These are phyloP conservation scores for Tremella yokohamensis DNA, from an alignment of 768 basidiomycete species.

Conservation along the genomic window DNA sequence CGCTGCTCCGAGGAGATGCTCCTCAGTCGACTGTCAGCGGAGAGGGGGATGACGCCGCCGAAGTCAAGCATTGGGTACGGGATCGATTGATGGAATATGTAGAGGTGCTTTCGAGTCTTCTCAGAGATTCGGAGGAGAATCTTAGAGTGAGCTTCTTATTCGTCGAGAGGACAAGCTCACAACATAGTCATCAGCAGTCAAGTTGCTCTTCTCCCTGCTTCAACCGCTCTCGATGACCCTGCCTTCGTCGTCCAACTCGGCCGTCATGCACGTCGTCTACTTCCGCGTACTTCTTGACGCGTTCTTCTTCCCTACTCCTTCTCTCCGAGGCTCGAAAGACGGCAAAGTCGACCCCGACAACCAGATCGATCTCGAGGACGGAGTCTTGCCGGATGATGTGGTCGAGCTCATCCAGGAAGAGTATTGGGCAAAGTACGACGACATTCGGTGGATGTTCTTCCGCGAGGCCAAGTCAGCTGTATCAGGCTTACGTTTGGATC, in stretches of 20 bases:
- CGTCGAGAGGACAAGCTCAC: background rate
- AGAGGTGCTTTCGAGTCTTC: conserved; percentile 63
- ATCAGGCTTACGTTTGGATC: background rate
- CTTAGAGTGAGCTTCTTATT: conserved; percentile 60
- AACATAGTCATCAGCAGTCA: conserved; percentile 38
- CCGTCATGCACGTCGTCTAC: conserved; percentile 39
- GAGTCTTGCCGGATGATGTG: conserved; percentile 42
- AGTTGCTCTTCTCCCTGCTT: conserved; percentile 33
- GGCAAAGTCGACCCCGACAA: conserved; percentile 31
- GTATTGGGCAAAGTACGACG: conserved; percentile 49
- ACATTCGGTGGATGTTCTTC: conserved; percentile 50
- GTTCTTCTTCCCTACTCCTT: conserved; percentile 27
- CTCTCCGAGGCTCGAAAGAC: conserved; percentile 35
- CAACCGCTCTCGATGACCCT: conserved; percentile 31
- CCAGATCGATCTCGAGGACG: conserved; percentile 37
- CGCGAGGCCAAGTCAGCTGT: conserved; percentile 41
- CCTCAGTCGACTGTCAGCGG: conserved; percentile 31
- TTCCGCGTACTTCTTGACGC: conserved; percentile 24
- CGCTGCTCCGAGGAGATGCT: conserved; percentile 1
- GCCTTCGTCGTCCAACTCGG: conserved; percentile 13
- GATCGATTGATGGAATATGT: conserved; percentile 69
- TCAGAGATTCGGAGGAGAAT: conserved; percentile 72
- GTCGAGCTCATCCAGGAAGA: conserved; percentile 36
- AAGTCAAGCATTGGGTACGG: conserved; percentile 62
- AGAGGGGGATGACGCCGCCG: conserved; percentile 51